Conservation (phyloP, 164 flowering plant species). For the Saururus chinensis region DNA sequence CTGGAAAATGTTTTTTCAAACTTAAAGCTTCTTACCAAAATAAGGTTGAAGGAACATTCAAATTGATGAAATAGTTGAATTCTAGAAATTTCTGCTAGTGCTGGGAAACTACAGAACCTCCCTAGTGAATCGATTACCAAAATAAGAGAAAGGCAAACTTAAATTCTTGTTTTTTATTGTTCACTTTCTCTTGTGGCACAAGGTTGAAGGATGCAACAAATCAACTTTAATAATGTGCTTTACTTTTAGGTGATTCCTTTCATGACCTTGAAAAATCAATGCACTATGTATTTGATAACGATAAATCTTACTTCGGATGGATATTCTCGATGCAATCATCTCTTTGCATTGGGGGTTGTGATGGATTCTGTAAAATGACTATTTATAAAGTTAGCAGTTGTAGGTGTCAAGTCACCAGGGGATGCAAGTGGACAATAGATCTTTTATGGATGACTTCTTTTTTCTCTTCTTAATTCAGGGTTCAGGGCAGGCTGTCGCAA, state of each 20-base stretch:
- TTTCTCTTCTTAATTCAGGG: constrained; percentile 35
- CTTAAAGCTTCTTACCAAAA: too few species aligned
- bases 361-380: background rate
- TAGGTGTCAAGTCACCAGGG: background rate
- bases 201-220: too few species aligned
- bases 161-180: too few species aligned
- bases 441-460: background rate
- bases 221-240: too few species aligned
- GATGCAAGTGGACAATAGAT: background rate
- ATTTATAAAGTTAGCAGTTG: background rate
- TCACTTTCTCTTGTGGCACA: too few species aligned
- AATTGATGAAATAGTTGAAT: too few species aligned
- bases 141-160: too few species aligned
- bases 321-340: background rate
- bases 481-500: constrained; percentile 96
- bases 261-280: background rate
- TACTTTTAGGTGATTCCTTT: background rate
- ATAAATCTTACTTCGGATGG: background rate
- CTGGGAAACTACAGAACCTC: too few species aligned
- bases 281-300: background rate
- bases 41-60: too few species aligned
- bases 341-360: background rate
- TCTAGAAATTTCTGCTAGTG: too few species aligned
- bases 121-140: too few species aligned
- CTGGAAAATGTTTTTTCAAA: too few species aligned